Evolutionary conservation across 2,329 filamentous ascomycete species (phyloP).

Genomic region (Alternaria brassicicola): DNA sequence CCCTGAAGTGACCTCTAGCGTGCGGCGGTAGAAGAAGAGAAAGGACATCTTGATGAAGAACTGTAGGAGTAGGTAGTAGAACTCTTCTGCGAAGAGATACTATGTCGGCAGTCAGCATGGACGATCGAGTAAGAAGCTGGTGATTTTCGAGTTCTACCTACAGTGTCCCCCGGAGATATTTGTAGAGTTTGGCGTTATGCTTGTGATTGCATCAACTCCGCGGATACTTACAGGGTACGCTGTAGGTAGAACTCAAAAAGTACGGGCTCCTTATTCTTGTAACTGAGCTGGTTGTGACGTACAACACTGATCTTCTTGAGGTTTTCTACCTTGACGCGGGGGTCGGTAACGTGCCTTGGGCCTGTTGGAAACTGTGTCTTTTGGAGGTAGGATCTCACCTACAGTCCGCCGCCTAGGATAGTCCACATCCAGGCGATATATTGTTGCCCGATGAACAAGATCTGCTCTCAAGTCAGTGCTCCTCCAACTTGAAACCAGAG

Average conservation of each 20-base stretch:
- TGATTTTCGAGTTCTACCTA: neutral
- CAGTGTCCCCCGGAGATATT: no score
- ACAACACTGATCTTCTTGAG: neutral
- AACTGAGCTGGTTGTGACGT: neutral
- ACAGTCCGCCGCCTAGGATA: neutral
- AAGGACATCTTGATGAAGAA: neutral
- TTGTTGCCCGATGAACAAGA: neutral
- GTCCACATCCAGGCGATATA: neutral
- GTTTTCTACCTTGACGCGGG: neutral
- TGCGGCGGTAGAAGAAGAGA: neutral
- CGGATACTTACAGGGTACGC: neutral
- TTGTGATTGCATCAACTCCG: neutral
- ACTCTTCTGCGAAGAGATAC: slow-evolving; percentile 1
- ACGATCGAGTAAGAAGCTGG: neutral
- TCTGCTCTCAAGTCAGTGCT: neutral
- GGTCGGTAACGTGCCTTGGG: neutral
- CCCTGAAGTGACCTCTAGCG: neutral
- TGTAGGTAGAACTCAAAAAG: neutral
- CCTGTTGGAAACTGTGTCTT: neutral
- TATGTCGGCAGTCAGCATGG: neutral
- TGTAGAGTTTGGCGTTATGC: neutral
- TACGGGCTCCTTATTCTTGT: neutral
- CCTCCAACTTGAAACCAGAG: neutral
- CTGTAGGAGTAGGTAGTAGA: neutral
- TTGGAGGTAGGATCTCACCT: neutral